Evolutionary conservation across 2,329 filamentous ascomycete genomes (phyloP), one percentile per base, ranked within the genome.

Genomic region (Phialocephala sp.): DNA sequence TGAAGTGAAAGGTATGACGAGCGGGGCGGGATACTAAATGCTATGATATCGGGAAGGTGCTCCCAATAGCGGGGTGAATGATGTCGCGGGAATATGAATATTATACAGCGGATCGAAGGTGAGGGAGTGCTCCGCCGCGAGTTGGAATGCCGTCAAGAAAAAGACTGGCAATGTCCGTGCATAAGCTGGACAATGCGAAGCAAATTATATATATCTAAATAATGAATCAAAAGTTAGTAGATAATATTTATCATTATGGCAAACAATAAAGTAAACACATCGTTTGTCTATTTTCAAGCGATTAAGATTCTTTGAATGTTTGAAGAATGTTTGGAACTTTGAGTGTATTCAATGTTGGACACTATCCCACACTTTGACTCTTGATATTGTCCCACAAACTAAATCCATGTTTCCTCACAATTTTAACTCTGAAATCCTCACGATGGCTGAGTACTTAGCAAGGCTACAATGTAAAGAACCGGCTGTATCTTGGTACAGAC

Each of bases 161-260:
- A 32, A 15, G 50, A 54, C 50, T 54, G 32, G 8, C 24, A 32
- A 32, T 54, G 24, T 32, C 24, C 50, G 24, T 54, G 27, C 18
- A 54, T 20, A 54, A 18, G 50, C 18, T 35, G 27, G 50, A 54
- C 24, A 54, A 54, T 54, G 24, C 18, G 18, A 54, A 35, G 32
- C 24, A 54, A 24, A 54, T 54, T 54, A 54, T 32, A 22, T 32
- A 27, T 54, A 54, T 35, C 50, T 54, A 32, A n/a, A 35, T 32
- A 47, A 47, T 6, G 6, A 32, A 32, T 32, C 22, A 18, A 27
- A n/a, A 32, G 50, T 54, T n/a, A 54, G 50, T 54, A 11, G 24
- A 54, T 9, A 22, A 22, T 18, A 3, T 54, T n/a, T 27, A 11
- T 50, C 50, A 27, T 18, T 35, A 27, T 54, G 35, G 22, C 24